These are phyloP conservation scores for Pleurozium schreberi DNA, from an alignment of 225 moss, liverwort and hornwort species.

Conservation along the genomic window DNA sequence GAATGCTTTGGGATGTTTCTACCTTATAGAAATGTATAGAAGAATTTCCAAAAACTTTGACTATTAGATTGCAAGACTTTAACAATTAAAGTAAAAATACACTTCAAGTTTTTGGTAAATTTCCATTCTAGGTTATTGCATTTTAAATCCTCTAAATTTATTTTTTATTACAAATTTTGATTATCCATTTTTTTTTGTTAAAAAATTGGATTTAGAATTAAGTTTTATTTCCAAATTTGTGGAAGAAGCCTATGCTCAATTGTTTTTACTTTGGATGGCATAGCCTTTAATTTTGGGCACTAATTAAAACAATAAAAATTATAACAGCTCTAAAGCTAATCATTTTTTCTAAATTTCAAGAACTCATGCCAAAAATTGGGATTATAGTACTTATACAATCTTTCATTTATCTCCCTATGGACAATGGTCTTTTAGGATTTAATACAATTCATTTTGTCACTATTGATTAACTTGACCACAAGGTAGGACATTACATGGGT, in stretches of 20 bases:
- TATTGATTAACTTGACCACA: too few relatives aligned
- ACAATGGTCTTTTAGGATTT: too few relatives aligned
- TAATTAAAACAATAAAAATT: too few relatives aligned
- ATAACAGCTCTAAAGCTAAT: neutral
- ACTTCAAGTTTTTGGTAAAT: neutral
- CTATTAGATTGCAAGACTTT: neutral
- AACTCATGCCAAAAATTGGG: too few relatives aligned
- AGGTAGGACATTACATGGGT: too few relatives aligned
- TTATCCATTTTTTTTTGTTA: neutral
- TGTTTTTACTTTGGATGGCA: neutral
- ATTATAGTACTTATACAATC: too few relatives aligned
- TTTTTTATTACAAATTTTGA: too few relatives aligned
- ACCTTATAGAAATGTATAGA: neutral
- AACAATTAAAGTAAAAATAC: neutral
- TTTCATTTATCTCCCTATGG: too few relatives aligned
- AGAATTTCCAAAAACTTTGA: neutral
- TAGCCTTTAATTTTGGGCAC: neutral
- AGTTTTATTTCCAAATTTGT: neutral
- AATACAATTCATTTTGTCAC: too few relatives aligned
- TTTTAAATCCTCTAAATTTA: neutral
- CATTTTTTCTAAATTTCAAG: too few relatives aligned
- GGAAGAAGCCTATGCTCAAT: fast-evolving
- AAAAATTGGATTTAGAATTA: neutral
- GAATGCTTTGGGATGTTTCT: too few relatives aligned
- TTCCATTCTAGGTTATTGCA: neutral